phyloP scores from a whole-genome alignment of 1,139 yeast species.

The Debaryomyces psychrophilus region DNA sequence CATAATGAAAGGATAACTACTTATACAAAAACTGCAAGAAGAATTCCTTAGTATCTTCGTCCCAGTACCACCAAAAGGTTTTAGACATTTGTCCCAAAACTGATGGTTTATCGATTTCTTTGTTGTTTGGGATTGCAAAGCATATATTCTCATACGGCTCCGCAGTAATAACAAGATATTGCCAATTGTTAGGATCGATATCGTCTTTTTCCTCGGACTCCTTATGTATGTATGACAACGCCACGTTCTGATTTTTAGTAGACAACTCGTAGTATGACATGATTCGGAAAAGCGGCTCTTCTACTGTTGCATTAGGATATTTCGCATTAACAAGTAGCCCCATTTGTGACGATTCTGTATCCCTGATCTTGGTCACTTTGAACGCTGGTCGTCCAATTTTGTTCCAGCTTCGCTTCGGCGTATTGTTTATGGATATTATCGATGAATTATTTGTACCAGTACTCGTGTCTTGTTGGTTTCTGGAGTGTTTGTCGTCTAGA shows the following conservation, averaged over 20 bases:
- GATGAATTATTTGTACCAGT: slow-evolving; percentile 11
- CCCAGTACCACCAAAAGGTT: slow-evolving; percentile 72
- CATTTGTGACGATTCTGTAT: slow-evolving; percentile 55
- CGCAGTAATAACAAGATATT: slow-evolving; percentile 74
- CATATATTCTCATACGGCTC: slow-evolving; percentile 84
- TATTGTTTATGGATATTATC: slow-evolving; percentile 32
- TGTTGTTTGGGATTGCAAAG: slow-evolving; percentile 64
- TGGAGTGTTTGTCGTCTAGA: slow-evolving; percentile 39
- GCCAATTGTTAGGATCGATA: slow-evolving; percentile 46
- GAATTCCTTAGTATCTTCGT: slow-evolving; percentile 66
- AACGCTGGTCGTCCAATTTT: slow-evolving; percentile 77
- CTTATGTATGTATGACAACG: slow-evolving; percentile 27
- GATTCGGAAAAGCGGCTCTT: slow-evolving; percentile 65
- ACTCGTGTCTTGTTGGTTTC: slow-evolving; percentile 11
- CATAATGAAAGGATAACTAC: slow-evolving; percentile 7
- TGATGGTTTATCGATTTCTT: slow-evolving; percentile 51
- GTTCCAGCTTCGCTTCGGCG: slow-evolving; percentile 51
- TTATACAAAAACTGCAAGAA: slow-evolving; percentile 69
- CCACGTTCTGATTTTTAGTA: slow-evolving; percentile 38
- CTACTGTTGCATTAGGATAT: slow-evolving; percentile 51
- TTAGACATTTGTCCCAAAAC: slow-evolving; percentile 38
- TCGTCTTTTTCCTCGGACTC: slow-evolving; percentile 23
- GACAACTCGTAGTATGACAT: slow-evolving; percentile 77
- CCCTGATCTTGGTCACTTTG: slow-evolving; percentile 66
- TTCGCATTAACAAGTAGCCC: slow-evolving; percentile 67